Percentiles rank a stretch among this genome's conserved stretches.
These are phyloP conservation scores for Candida saitoana DNA, from an alignment of 805 yeast genomes.

Conservation along the genomic window DNA sequence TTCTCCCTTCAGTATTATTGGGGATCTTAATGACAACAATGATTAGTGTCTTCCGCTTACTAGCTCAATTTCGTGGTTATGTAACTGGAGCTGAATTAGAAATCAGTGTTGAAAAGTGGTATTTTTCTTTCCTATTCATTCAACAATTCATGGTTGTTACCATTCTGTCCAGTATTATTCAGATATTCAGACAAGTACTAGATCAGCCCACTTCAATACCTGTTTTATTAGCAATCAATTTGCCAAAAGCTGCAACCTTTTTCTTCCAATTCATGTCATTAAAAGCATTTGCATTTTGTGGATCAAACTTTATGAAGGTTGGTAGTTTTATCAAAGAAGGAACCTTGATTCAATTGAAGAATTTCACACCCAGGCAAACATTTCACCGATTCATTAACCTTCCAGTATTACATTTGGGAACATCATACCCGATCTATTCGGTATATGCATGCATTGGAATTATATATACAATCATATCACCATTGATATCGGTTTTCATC, in stretches of 20 bases:
- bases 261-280: constrained; percentile 74
- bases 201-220: constrained; percentile 73
- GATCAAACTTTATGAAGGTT: constrained; percentile 62
- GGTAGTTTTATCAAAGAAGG: constrained; percentile 44
- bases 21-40: constrained; percentile 61
- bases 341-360: constrained; percentile 34
- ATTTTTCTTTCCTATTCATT: constrained; percentile 72
- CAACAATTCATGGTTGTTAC: constrained; percentile 85
- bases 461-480: constrained; percentile 75
- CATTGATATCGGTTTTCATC: constrained; percentile 63
- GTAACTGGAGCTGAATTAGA: constrained; percentile 63
- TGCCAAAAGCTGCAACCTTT: constrained; percentile 84
- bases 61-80: constrained; percentile 54
- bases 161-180: constrained; percentile 72
- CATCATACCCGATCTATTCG: constrained; percentile 70
- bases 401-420: constrained; percentile 67
- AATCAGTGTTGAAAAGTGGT: constrained; percentile 70
- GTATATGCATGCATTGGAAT: constrained; percentile 75
- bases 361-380: constrained; percentile 59
- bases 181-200: constrained; percentile 55
- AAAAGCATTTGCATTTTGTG: constrained; percentile 73
- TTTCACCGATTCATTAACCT: constrained; percentile 42
- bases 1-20: constrained; percentile 65
- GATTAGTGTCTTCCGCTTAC: constrained; percentile 50
- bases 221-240: constrained; percentile 63